Conservation (phyloP, 108 stramenopile genomes). For the Fragilaria crotonensis region DNA sequence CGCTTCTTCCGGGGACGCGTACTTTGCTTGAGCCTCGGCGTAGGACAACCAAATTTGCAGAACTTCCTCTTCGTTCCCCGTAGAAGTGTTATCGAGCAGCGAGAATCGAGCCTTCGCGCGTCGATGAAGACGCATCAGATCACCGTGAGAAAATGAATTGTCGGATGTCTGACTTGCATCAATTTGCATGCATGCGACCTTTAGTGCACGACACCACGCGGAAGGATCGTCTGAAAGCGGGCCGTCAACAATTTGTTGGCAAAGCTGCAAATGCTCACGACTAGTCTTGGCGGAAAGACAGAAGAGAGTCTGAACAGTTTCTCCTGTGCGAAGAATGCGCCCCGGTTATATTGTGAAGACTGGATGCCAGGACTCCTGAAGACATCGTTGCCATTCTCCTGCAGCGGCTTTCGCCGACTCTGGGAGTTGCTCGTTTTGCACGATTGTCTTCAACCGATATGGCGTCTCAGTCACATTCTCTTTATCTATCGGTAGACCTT, state of each 20-base stretch:
- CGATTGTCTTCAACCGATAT: too few relatives aligned
- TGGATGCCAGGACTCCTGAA: too few relatives aligned
- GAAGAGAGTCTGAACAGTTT: conserved; percentile 62
- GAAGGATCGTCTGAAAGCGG: conserved; percentile 25
- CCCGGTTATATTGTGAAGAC: too few relatives aligned
- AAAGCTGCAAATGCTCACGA: conserved; percentile 17
- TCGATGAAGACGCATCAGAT: conserved; percentile 56
- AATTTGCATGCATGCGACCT: conserved; percentile 12
- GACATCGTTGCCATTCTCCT: too few relatives aligned
- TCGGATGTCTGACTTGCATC: background rate
- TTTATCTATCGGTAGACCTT: too few relatives aligned
- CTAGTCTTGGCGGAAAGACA: conserved; percentile 25
- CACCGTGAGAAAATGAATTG: conserved; percentile 10
- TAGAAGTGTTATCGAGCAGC: background rate
- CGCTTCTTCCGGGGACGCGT: conserved; percentile 34
- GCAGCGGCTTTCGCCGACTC: too few relatives aligned
- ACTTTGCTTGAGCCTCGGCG: conserved; percentile 24
- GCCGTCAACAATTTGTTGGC: conserved; percentile 27
- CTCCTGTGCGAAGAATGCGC: conserved; percentile 62
- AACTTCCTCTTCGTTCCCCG: conserved; percentile 10
- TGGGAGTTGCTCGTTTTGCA: too few relatives aligned
- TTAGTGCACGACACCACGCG: conserved; percentile 28
- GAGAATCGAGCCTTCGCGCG: conserved; percentile 65
- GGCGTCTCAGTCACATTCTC: too few relatives aligned
- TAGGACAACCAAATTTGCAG: conserved; percentile 63